phyloP scores from a whole-genome alignment of 148 eudicot species.

The Suaeda aralocaspica region DNA sequence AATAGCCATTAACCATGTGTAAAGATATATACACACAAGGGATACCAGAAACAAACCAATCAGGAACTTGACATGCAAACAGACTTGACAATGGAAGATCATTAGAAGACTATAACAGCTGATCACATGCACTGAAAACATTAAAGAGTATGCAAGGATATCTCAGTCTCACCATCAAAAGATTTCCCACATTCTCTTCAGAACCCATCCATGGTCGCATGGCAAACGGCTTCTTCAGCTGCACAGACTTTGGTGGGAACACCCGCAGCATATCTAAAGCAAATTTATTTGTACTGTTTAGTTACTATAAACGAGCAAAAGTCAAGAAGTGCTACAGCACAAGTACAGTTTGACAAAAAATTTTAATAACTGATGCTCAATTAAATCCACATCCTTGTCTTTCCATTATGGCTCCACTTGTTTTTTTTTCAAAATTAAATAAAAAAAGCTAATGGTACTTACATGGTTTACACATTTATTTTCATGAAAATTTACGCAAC shows the following conservation, averaged over 20 bases:
- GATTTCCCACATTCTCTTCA: slow-evolving; percentile 79
- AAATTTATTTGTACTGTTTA: slow-evolving; percentile 5
- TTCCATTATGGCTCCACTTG: background rate
- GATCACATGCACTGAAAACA: background rate
- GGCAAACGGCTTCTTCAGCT: slow-evolving; percentile 62
- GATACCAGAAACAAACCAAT: background rate
- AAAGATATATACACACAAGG: background rate
- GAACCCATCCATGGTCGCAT: slow-evolving; percentile 74
- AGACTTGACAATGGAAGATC: background rate
- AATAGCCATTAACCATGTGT: too few species aligned
- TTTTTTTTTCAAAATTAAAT: too few species aligned
- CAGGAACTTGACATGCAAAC: background rate
- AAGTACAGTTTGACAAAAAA: background rate
- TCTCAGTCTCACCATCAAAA: slow-evolving; percentile 69
- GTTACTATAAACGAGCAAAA: background rate
- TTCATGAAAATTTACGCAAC: background rate
- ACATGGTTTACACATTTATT: background rate
- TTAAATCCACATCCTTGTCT: background rate
- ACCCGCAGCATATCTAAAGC: slow-evolving; percentile 54
- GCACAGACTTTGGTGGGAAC: slow-evolving; percentile 76
- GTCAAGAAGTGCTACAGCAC: background rate
- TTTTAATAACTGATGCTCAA: background rate
- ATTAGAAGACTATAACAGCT: background rate
- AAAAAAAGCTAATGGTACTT: background rate
- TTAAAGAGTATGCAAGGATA: background rate